Conservation (phyloP, 495 filamentous ascomycete genomes). For the Penicillium cosmopolitanum region DNA sequence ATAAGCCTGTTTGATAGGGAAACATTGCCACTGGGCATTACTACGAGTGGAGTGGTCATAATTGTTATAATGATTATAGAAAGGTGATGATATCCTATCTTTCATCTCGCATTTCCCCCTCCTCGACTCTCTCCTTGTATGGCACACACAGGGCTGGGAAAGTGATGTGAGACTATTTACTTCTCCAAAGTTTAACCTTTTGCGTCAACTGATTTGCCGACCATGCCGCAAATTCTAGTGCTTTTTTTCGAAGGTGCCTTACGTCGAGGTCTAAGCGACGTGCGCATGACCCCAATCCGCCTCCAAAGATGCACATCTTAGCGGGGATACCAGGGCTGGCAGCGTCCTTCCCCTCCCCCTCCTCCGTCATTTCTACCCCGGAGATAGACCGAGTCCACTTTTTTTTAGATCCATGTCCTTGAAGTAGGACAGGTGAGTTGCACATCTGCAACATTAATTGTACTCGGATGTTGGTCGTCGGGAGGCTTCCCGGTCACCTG, state of each 20-base stretch:
- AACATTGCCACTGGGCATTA: neutral
- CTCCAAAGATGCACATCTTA: neutral
- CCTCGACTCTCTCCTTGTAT: neutral
- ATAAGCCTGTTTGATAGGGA: constrained; percentile 1
- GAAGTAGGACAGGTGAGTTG: no score
- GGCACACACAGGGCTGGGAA: neutral
- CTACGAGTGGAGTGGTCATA: neutral
- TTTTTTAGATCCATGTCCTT: neutral
- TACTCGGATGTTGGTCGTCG: neutral
- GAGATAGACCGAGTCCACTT: constrained; percentile 3
- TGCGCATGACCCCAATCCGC: neutral
- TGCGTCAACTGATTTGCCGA: neutral
- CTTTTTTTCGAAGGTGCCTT: neutral
- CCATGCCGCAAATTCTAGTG: neutral
- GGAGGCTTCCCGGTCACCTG: neutral
- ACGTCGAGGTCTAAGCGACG: neutral
- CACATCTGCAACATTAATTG: no score
- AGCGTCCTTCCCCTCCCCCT: no score
- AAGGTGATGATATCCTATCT: neutral
- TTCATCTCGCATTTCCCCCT: neutral
- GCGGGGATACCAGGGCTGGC: neutral
- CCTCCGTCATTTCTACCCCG: neutral
- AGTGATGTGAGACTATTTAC: no score
- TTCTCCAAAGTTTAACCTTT: neutral
- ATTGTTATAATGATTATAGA: neutral